Conservation (phyloP, 768 basidiomycete species). For the Amanita fuliginea region DNA sequence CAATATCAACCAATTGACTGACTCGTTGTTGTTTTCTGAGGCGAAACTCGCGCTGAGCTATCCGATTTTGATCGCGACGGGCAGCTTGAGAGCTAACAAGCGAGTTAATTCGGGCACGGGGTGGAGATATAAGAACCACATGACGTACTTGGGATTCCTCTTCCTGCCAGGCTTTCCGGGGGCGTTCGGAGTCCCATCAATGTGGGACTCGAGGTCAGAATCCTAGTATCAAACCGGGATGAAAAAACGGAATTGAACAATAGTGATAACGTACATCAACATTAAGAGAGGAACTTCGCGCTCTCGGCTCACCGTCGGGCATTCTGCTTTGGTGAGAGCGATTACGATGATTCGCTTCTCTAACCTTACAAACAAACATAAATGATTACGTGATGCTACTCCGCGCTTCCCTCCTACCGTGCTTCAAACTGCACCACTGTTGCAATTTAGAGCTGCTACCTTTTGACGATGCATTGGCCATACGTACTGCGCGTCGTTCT, state of each 20-base stretch:
- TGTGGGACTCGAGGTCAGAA: constrained; percentile 55
- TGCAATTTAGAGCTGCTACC: background rate
- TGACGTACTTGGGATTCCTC: constrained; percentile 78
- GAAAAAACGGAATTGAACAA: background rate
- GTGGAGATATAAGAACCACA: constrained; percentile 8
- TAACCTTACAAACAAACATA: constrained; percentile 13
- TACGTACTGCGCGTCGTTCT: constrained; percentile 83
- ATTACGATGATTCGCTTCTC: constrained; percentile 25
- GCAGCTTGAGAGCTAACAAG: constrained; percentile 71
- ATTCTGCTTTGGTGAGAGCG: constrained; percentile 38
- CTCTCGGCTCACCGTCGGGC: constrained; percentile 38
- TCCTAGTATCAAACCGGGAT: constrained; percentile 26
- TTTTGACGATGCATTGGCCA: background rate
- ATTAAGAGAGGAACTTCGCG: constrained; percentile 58
- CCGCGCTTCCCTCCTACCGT: constrained; percentile 18
- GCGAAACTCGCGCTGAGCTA: constrained; percentile 90
- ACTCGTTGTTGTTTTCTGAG: constrained; percentile 85
- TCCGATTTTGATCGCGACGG: constrained; percentile 80
- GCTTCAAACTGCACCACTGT: constrained; percentile 82
- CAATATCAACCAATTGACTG: background rate
- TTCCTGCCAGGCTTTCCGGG: constrained; percentile 69
- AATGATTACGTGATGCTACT: constrained; percentile 3
- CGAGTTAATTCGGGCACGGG: constrained; percentile 6
- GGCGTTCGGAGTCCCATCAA: constrained; percentile 20
- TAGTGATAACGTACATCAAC: constrained; percentile 30